A percentile compares a stretch with the other conserved stretches of the same genome.
phyloP scores from a whole-genome alignment of 1,284 basidiomycete species.

The Puccinia novopanici region DNA sequence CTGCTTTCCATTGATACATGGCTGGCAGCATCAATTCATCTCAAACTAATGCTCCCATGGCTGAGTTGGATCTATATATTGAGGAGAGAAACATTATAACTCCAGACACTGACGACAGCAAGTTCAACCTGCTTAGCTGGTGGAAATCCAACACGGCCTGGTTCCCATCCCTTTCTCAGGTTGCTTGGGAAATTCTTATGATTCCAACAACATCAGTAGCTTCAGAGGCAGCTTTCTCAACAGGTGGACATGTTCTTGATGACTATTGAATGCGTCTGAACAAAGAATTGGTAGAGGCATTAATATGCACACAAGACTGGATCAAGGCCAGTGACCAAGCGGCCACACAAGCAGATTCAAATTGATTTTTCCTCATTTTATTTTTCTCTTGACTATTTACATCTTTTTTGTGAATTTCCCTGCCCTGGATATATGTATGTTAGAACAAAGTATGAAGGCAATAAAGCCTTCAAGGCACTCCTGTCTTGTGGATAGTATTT shows the following conservation, averaged over 20 bases:
- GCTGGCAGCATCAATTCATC: background rate
- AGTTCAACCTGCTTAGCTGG: background rate
- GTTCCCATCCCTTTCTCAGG: background rate
- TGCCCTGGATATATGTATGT: no score
- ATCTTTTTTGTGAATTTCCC: no score
- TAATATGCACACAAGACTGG: conserved; percentile 16
- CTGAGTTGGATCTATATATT: background rate
- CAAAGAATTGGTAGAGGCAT: background rate
- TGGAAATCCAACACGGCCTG: background rate
- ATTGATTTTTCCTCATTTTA: no score
- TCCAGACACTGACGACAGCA: background rate
- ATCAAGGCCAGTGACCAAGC: background rate
- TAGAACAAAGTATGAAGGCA: no score
- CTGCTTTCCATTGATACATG: background rate
- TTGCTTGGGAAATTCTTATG: background rate
- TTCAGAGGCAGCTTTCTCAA: conserved; percentile 9
- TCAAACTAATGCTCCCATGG: background rate
- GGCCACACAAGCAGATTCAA: no score
- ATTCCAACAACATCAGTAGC: conserved; percentile 5
- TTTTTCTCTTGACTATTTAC: no score
- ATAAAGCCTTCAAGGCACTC: no score
- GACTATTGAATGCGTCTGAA: background rate
- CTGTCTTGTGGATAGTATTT: no score
- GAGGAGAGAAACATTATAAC: background rate
- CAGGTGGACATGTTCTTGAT: no score